Conservation (phyloP, 169 alveolate genomes). For the Plasmodium coatneyi region DNA sequence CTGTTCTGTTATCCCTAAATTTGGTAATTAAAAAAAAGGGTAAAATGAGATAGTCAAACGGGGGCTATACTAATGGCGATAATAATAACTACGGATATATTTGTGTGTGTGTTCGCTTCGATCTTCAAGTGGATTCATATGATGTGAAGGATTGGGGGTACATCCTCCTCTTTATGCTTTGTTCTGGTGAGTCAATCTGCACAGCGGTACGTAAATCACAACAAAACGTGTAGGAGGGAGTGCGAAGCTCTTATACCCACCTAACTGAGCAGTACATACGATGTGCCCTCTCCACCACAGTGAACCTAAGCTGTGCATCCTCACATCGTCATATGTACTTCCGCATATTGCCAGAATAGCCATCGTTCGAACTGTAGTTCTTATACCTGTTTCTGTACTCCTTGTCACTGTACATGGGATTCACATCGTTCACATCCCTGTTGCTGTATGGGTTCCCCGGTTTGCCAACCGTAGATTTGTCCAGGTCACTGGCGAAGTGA, state of each 20-base stretch:
- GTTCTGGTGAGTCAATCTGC: neutral
- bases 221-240: neutral
- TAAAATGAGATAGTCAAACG: neutral
- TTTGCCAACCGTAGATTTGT: neutral
- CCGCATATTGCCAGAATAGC: neutral
- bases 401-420: conserved; percentile 8
- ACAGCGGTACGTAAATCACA: neutral
- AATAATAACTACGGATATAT: neutral
- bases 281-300: neutral
- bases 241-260: neutral
- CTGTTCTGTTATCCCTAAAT: neutral
- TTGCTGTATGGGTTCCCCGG: conserved; percentile 6
- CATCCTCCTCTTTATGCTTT: too few species aligned
- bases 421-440: conserved; percentile 15
- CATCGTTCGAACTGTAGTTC: conserved; percentile 6
- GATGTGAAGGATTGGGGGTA: neutral
- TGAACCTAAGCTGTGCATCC: neutral
- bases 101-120: neutral
- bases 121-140: neutral
- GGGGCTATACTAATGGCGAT: neutral
- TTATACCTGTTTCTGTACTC: conserved; percentile 26
- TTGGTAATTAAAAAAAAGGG: conserved; percentile 4
- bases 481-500: conserved; percentile 8
- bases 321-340: conserved; percentile 15
- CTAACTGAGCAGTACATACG: neutral